Conservation (phyloP, 225 moss, liverwort and hornwort genomes). For the Bryum argenteum region DNA sequence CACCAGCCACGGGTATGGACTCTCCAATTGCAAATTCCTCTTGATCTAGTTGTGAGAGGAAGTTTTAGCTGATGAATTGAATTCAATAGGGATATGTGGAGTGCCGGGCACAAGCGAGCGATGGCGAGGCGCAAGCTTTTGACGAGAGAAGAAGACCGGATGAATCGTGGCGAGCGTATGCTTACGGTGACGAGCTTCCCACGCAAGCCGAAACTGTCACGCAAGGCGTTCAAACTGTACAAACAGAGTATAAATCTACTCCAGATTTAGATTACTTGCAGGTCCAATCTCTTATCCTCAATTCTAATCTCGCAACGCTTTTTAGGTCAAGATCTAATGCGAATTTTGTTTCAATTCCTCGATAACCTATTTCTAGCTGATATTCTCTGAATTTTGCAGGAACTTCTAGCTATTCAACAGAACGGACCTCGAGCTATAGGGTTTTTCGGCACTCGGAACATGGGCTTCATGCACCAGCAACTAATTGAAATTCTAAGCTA, state of each 20-base stretch:
- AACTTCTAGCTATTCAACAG: slow-evolving; percentile 99
- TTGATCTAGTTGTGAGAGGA: neutral
- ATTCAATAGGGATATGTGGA: slow-evolving; percentile 47
- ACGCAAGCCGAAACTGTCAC: slow-evolving; percentile 85
- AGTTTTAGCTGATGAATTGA: neutral
- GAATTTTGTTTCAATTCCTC: neutral
- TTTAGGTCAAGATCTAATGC: slow-evolving; percentile 25
- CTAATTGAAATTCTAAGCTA: slow-evolving; percentile 99
- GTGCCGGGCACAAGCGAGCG: slow-evolving; percentile 44
- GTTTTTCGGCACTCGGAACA: slow-evolving; percentile 98
- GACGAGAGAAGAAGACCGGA: slow-evolving; percentile 41
- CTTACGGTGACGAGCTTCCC: slow-evolving; percentile 70
- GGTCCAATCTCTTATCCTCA: too few species aligned
- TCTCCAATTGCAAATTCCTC: slow-evolving; percentile 22
- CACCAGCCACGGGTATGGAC: slow-evolving; percentile 38
- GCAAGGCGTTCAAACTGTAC: slow-evolving; percentile 80
- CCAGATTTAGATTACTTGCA: slow-evolving; percentile 88
- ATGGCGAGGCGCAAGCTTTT: slow-evolving; percentile 36
- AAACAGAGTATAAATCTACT: slow-evolving; percentile 84
- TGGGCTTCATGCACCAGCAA: slow-evolving; percentile 99
- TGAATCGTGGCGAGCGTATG: slow-evolving; percentile 60
- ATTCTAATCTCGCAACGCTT: too few species aligned
- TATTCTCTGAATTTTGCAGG: slow-evolving; percentile 52
- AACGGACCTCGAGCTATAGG: slow-evolving; percentile 98
- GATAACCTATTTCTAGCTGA: slow-evolving; percentile 36